Evolutionary conservation across 1,284 basidiomycete genomes (phyloP).

Genomic region (Peniophora sp.): DNA sequence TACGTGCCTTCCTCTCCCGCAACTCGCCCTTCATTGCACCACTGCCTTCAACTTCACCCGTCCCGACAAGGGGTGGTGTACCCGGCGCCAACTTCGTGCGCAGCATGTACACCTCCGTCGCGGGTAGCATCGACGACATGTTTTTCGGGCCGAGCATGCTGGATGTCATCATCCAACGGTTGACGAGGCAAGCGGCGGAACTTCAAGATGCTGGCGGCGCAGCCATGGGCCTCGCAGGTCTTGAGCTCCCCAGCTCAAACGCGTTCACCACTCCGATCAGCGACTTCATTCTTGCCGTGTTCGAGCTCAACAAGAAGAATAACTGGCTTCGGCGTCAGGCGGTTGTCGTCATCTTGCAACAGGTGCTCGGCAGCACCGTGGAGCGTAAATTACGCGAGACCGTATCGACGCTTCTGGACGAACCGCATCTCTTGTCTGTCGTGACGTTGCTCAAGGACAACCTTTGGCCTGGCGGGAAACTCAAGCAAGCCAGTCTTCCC

Average conservation of each 20-base stretch:
- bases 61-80: constrained; percentile 30
- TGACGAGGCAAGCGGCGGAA: constrained; percentile 84
- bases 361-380: constrained; percentile 91
- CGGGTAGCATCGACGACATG: constrained; percentile 90
- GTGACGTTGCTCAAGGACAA: constrained; percentile 62
- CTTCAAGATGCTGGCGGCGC: constrained; percentile 81
- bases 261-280: constrained; percentile 91
- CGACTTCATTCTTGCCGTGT: constrained; percentile 86
- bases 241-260: constrained; percentile 66
- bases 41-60: constrained; percentile 31
- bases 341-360: constrained; percentile 92
- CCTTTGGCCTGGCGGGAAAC: constrained; percentile 79
- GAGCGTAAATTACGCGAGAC: constrained; percentile 88
- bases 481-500: constrained; percentile 52
- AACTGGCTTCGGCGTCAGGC: constrained; percentile 97
- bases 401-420: constrained; percentile 54
- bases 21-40: constrained; percentile 71
- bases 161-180: constrained; percentile 84
- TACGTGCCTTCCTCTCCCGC: constrained; percentile 83
- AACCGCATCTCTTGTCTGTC: constrained; percentile 60
- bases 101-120: constrained; percentile 80
- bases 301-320: constrained; percentile 91
- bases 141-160: constrained; percentile 91
- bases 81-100: constrained; percentile 73
- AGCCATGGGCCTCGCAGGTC: constrained; percentile 64